Evolutionary conservation across 805 yeast species (phyloP).

Genomic region (Metschnikowia shivogae): DNA sequence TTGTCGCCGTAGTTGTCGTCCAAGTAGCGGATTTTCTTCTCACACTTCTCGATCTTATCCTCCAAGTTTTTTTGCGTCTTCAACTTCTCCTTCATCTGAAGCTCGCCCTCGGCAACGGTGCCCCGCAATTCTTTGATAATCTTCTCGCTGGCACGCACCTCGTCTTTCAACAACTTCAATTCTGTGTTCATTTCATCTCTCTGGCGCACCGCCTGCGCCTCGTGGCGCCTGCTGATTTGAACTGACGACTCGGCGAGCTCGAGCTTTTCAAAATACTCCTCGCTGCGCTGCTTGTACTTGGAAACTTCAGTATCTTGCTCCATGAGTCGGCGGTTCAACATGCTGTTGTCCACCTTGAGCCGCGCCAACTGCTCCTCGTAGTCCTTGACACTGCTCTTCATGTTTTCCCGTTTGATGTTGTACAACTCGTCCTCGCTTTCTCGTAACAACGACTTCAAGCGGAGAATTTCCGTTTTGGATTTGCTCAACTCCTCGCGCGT

Average conservation of each 20-base stretch:
- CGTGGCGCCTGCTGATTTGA: conserved; percentile 58
- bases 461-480: conserved; percentile 39
- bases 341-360: conserved; percentile 53
- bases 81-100: conserved; percentile 23
- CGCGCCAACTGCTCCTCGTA: conserved; percentile 42
- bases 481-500: conserved; percentile 41
- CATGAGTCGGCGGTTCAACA: conserved; percentile 49
- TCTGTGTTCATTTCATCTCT: conserved; percentile 55
- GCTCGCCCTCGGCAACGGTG: conserved; percentile 25
- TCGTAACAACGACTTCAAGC: conserved; percentile 39
- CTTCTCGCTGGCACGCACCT: conserved; percentile 50
- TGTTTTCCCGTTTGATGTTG: conserved; percentile 38
- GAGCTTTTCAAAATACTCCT: conserved; percentile 65
- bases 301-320: conserved; percentile 39
- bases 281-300: conserved; percentile 66
- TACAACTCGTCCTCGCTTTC: conserved; percentile 44
- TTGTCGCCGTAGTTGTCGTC: conserved; percentile 24
- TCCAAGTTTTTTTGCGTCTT: conserved; percentile 7
- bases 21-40: conserved; percentile 23
- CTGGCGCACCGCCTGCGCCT: conserved; percentile 46
- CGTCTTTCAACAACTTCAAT: conserved; percentile 46
- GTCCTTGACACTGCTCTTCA: conserved; percentile 34
- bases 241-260: conserved; percentile 78
- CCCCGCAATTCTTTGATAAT: conserved; percentile 45
- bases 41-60: conserved; percentile 19